Percentiles rank a stretch among this genome's conserved stretches.
These are phyloP conservation scores for Globisporangium paroecandrum DNA, from an alignment of 352 stramenopile genomes.

Conservation along the genomic window DNA sequence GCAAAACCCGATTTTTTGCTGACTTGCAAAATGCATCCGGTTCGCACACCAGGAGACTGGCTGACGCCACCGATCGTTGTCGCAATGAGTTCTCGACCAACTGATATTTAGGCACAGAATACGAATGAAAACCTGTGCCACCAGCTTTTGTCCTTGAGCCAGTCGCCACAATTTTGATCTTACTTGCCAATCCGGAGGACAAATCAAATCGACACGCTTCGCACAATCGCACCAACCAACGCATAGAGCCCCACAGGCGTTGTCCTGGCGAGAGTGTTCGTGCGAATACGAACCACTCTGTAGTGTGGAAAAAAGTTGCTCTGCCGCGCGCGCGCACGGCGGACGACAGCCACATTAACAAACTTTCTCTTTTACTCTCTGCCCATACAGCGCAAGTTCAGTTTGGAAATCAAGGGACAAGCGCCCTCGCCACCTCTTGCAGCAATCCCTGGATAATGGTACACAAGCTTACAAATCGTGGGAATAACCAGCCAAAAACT, in stretches of 20 bases:
- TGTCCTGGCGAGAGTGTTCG: background rate
- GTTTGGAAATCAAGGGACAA: no score
- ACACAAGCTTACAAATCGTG: no score
- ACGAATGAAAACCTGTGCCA: background rate
- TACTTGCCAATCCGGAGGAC: background rate
- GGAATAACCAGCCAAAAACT: background rate
- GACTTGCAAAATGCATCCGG: background rate
- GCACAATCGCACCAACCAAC: background rate
- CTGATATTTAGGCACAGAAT: no score
- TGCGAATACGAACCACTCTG: background rate
- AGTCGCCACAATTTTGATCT: background rate
- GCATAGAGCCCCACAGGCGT: background rate
- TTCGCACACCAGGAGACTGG: background rate
- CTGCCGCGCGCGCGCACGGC: no score
- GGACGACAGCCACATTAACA: background rate
- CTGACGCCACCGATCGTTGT: background rate
- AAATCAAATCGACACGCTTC: background rate
- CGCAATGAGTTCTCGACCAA: no score
- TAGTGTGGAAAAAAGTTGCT: background rate
- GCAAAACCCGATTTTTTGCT: background rate
- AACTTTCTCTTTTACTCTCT: conserved; percentile 1
- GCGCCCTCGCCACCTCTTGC: background rate
- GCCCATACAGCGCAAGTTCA: background rate
- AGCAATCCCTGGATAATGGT: background rate
- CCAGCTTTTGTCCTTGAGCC: background rate